Conservation (phyloP, 345 rosid genomes). For the Pistacia integerrima region DNA sequence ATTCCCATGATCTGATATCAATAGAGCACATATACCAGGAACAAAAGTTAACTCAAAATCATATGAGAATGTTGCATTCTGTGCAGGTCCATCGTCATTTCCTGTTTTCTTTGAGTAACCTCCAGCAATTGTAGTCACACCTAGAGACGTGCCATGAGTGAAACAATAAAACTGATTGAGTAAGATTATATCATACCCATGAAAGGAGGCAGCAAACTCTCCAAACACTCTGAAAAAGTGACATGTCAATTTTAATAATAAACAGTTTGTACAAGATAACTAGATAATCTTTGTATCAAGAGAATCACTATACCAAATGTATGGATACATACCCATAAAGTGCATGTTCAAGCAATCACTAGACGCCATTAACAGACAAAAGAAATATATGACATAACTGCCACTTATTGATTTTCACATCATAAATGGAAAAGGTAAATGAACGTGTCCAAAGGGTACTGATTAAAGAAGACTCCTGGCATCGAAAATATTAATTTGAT, state of each 20-base stretch:
- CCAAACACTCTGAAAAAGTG: background rate
- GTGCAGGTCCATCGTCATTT: conserved; percentile 61
- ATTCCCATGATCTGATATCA: conserved; percentile 66
- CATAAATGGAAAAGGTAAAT: background rate
- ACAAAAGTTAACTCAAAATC: conserved; percentile 60
- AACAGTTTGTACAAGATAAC: background rate
- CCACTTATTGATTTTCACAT: background rate
- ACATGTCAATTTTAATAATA: too few species aligned
- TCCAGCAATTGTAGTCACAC: conserved; percentile 70
- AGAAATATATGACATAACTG: background rate
- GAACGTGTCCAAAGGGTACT: background rate
- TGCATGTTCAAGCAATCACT: background rate
- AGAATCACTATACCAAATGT: background rate
- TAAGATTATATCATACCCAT: background rate
- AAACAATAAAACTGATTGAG: background rate
- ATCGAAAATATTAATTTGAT: too few species aligned
- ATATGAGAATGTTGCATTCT: conserved; percentile 66
- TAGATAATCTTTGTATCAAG: background rate
- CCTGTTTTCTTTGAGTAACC: conserved; percentile 43
- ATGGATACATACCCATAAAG: background rate
- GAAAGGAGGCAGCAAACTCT: background rate
- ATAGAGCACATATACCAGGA: conserved; percentile 53
- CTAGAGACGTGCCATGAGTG: conserved; percentile 25
- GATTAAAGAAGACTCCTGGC: background rate
- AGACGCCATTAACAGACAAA: background rate